A percentile compares a stretch with the other conserved stretches of the same genome.
These are phyloP conservation scores for Aspergillus haitiensis DNA, from an alignment of 495 filamentous ascomycete species.

Conservation along the genomic window DNA sequence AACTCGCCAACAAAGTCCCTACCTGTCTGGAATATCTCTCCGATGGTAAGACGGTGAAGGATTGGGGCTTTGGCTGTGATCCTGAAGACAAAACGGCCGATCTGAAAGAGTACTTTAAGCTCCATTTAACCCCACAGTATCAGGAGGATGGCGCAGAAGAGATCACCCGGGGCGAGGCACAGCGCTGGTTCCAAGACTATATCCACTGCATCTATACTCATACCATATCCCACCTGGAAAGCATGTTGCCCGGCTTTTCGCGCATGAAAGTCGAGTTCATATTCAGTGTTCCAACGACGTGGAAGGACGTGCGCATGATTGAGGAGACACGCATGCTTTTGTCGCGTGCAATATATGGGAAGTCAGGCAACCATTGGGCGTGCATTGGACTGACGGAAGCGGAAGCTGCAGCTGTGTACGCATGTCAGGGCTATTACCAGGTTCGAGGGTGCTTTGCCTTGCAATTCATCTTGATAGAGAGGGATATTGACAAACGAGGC, in stretches of 20 bases:
- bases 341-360: slow-evolving; percentile 54
- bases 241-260: slow-evolving; percentile 39
- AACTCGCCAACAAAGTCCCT: slow-evolving; percentile 61
- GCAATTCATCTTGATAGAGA: no score
- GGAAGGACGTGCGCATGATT: slow-evolving; percentile 58
- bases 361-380: slow-evolving; percentile 45
- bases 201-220: slow-evolving; percentile 56
- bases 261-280: slow-evolving; percentile 56
- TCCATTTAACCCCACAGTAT: slow-evolving; percentile 53
- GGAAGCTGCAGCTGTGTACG: slow-evolving; percentile 64
- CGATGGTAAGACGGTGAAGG: slow-evolving; percentile 37
- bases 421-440: slow-evolving; percentile 42
- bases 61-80: slow-evolving; percentile 61
- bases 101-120: slow-evolving; percentile 61
- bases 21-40: slow-evolving; percentile 54
- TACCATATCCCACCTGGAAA: slow-evolving; percentile 47
- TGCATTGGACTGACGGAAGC: slow-evolving; percentile 68
- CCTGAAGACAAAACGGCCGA: slow-evolving; percentile 41
- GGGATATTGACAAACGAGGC: neutral
- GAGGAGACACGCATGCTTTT: slow-evolving; percentile 52
- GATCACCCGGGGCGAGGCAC: slow-evolving; percentile 47
- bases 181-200: slow-evolving; percentile 57
- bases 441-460: slow-evolving; percentile 5
- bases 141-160: slow-evolving; percentile 33
- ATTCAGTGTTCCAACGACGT: slow-evolving; percentile 69